Evolutionary conservation across 2,329 filamentous ascomycete genomes (phyloP).

Genomic region (Epichloe gansuensis): DNA sequence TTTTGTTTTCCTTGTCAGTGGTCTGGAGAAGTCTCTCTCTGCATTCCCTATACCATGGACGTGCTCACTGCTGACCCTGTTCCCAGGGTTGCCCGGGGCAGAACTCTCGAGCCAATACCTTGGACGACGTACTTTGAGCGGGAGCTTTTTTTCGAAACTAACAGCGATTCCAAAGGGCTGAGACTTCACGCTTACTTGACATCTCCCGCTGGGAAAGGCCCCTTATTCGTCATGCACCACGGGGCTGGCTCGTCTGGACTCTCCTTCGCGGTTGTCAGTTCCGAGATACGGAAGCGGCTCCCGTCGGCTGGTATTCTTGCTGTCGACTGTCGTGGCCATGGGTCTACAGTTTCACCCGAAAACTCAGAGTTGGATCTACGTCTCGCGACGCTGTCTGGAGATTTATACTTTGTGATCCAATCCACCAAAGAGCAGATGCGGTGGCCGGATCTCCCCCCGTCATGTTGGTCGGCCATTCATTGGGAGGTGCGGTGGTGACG

Average conservation of each 20-base stretch:
- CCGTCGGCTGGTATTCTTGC: conserved; percentile 75
- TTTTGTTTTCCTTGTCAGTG: not conserved
- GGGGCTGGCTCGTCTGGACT: conserved; percentile 87
- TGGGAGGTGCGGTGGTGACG: conserved; percentile 87
- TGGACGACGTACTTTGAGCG: conserved; percentile 90
- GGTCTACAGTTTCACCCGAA: conserved; percentile 45
- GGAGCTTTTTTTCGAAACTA: conserved; percentile 57
- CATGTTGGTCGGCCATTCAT: conserved; percentile 78
- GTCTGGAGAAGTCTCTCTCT: too few relatives aligned
- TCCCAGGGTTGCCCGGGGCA: conserved; percentile 33
- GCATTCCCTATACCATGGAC: conserved; percentile 5
- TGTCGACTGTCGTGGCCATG: conserved; percentile 77
- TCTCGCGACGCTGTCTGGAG: conserved; percentile 57
- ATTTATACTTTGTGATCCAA: conserved; percentile 57
- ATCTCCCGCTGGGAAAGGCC: conserved; percentile 60
- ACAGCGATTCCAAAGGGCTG: conserved; percentile 29
- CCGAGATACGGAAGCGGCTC: conserved; percentile 63
- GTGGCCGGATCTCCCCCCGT: conserved; percentile 65
- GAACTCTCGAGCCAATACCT: conserved; percentile 51
- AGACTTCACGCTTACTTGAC: conserved; percentile 80
- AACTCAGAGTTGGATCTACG: conserved; percentile 46
- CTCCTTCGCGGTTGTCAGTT: conserved; percentile 73
- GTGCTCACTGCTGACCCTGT: conserved; percentile 2
- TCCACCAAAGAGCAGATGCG: conserved; percentile 54
- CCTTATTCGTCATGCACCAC: conserved; percentile 87